Conservation (phyloP, 1,284 basidiomycete genomes). For the Earliella scabrosa region DNA sequence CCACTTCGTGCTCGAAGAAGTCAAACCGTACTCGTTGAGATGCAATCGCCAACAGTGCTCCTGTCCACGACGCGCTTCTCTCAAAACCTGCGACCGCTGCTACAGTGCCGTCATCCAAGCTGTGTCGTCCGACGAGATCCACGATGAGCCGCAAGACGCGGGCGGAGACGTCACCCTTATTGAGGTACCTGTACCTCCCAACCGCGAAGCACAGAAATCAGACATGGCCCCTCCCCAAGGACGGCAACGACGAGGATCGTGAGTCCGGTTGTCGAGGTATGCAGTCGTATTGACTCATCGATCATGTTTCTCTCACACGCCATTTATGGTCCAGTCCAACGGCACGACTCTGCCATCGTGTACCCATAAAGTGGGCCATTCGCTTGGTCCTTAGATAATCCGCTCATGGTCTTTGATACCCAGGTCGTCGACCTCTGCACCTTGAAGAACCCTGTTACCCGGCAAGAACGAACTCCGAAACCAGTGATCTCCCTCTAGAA, state of each 20-base stretch:
- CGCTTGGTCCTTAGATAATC: too few species aligned
- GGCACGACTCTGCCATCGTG: too few species aligned
- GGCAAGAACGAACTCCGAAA: conserved; percentile 7
- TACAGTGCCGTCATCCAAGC: background rate
- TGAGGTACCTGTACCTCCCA: background rate
- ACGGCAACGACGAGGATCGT: too few species aligned
- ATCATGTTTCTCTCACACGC: background rate
- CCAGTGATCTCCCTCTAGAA: conserved; percentile 26
- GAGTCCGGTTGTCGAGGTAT: background rate
- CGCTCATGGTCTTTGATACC: too few species aligned
- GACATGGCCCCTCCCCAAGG: too few species aligned
- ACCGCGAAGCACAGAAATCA: background rate
- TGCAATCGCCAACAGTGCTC: background rate
- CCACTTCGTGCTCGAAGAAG: conserved; percentile 6
- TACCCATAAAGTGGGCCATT: too few species aligned
- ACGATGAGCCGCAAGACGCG: background rate
- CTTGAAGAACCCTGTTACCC: background rate
- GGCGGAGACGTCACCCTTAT: background rate
- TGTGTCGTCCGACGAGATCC: background rate
- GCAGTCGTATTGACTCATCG: background rate
- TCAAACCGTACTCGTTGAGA: conserved; percentile 21
- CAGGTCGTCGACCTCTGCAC: background rate
- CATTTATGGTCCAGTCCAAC: background rate
- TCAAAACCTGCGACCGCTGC: background rate
- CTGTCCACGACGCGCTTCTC: too few species aligned